Conservation (phyloP, 176 grass and related monocot genomes). For the Musa beccarii region DNA sequence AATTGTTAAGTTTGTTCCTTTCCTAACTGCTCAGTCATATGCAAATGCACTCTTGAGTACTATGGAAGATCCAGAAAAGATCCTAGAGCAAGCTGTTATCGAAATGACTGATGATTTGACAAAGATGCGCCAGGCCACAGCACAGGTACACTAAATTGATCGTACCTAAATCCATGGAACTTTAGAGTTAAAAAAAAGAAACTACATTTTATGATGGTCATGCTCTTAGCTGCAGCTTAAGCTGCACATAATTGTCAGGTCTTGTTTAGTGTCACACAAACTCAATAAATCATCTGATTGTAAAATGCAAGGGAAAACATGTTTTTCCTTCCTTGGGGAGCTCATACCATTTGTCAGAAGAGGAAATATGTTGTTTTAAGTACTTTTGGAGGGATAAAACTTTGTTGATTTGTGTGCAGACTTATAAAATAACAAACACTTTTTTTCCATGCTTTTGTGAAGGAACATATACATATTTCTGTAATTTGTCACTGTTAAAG, state of each 20-base stretch:
- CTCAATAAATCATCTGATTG: neutral
- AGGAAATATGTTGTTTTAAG: neutral
- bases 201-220: neutral
- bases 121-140: constrained; percentile 98
- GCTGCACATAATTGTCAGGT: neutral
- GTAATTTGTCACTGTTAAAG: neutral
- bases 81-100: constrained; percentile 90
- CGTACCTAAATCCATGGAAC: neutral
- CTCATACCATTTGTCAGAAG: neutral
- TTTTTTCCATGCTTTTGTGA: neutral
- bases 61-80: constrained; percentile 98
- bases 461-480: neutral
- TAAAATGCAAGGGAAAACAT: neutral
- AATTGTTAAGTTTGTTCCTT: constrained; percentile 7
- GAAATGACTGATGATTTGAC: constrained; percentile 98
- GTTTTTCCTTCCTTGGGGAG: neutral
- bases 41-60: constrained; percentile 78
- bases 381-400: neutral
- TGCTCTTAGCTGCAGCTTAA: neutral
- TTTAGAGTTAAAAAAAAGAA: neutral
- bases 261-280: neutral
- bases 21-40: constrained; percentile 64
- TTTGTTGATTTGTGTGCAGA: neutral
- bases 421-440: neutral
- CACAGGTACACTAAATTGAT: constrained; percentile 41